These are phyloP conservation scores for Aureobasidium lini DNA, from an alignment of 2,329 filamentous ascomycete genomes.

Conservation along the genomic window DNA sequence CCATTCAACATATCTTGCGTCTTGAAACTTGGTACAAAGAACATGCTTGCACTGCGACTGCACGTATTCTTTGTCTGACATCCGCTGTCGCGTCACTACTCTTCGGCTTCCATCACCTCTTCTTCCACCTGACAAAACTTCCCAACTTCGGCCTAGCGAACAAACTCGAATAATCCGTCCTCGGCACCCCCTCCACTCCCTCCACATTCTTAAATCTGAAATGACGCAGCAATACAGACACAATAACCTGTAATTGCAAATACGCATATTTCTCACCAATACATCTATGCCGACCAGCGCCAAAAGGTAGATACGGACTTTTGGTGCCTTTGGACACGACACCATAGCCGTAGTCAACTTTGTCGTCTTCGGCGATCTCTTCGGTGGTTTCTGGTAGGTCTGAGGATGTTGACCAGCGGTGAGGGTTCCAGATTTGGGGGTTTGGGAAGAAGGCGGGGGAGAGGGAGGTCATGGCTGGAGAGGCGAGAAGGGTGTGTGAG, in stretches of 20 bases:
- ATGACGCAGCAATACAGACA: conserved; percentile 22
- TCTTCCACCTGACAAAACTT: too few species aligned
- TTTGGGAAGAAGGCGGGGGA: conserved; percentile 73
- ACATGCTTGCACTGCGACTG: too few species aligned
- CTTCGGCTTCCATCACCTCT: too few species aligned
- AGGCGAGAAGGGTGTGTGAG: conserved; percentile 72
- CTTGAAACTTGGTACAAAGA: too few species aligned
- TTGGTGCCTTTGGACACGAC: conserved; percentile 83
- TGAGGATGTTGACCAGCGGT: conserved; percentile 60
- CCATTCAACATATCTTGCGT: too few species aligned
- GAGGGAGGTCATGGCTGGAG: conserved; percentile 71
- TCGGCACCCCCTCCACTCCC: too few species aligned
- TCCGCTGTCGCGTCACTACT: too few species aligned
- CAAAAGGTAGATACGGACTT: conserved; percentile 89
- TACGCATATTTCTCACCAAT: conserved; percentile 97
- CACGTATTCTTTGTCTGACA: too few species aligned
- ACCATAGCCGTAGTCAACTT: conserved; percentile 90
- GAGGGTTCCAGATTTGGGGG: conserved; percentile 76
- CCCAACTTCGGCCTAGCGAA: too few species aligned
- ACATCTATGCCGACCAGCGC: conserved; percentile 84
- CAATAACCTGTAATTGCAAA: conserved; percentile 80
- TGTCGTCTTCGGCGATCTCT: conserved; percentile 50
- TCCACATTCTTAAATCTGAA: too few species aligned
- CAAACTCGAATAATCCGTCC: too few species aligned
- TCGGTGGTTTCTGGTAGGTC: conserved; percentile 19